A percentile compares a stretch with the other conserved stretches of the same genome.
Conservation (phyloP, 805 yeast genomes). For the Ogataea corticis region DNA sequence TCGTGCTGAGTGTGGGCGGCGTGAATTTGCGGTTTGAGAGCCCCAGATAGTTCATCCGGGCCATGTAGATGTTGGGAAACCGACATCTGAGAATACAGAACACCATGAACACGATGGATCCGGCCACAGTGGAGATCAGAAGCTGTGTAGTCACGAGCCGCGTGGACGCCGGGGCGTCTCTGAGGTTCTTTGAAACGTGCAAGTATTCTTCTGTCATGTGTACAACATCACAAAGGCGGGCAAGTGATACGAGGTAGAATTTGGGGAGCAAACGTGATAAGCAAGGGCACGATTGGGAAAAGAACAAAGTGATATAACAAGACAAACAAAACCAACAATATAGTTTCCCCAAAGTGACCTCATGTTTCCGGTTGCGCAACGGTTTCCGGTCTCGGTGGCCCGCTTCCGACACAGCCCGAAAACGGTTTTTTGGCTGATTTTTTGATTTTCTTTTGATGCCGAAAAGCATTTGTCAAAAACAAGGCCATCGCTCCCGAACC, state of each 20-base stretch:
- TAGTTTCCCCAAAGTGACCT: too few species aligned
- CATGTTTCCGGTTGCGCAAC: neutral
- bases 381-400: neutral
- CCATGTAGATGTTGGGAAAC: conserved; percentile 83
- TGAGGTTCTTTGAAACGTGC: conserved; percentile 24
- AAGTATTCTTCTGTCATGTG: conserved; percentile 21
- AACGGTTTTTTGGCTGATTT: neutral
- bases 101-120: conserved; percentile 62
- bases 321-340: too few species aligned
- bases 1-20: conserved; percentile 59
- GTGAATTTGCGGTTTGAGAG: conserved; percentile 41
- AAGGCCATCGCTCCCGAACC: conserved; percentile 3
- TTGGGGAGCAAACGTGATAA: too few species aligned
- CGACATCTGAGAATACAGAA: conserved; percentile 71
- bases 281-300: too few species aligned
- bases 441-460: neutral
- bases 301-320: too few species aligned
- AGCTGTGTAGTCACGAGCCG: conserved; percentile 78
- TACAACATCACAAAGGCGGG: neutral
- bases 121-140: conserved; percentile 65
- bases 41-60: conserved; percentile 56
- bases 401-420: conserved; percentile 3
- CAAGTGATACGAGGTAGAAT: neutral
- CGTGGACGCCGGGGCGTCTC: conserved; percentile 34
- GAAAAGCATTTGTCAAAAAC: neutral